Evolutionary conservation across 345 rosid species (phyloP).

Genomic region (Litchi chinensis): DNA sequence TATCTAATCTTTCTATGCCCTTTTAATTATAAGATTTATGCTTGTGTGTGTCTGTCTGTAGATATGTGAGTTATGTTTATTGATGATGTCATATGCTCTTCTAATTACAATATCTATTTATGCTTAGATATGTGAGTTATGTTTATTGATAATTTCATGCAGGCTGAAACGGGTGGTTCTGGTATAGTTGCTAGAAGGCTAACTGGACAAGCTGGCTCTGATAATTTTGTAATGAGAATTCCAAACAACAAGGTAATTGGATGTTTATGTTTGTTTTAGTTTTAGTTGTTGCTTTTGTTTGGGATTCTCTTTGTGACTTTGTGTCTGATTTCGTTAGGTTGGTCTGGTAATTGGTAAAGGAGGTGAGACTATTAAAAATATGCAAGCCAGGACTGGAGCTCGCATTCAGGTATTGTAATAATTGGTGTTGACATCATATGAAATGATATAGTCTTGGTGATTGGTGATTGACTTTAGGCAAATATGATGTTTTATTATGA

Average conservation of each 20-base stretch:
- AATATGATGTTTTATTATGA: background rate
- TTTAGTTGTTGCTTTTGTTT: slow-evolving; percentile 18
- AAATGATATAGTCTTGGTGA: background rate
- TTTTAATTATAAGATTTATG: too few species aligned
- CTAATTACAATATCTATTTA: too few species aligned
- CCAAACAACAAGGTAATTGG: slow-evolving; percentile 86
- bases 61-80: too few species aligned
- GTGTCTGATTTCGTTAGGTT: slow-evolving; percentile 57
- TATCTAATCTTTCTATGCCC: slow-evolving; percentile 7
- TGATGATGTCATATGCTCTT: too few species aligned
- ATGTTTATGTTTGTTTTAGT: slow-evolving; percentile 1
- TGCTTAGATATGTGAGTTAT: background rate
- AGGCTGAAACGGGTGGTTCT: slow-evolving; percentile 96
- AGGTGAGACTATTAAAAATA: slow-evolving; percentile 94
- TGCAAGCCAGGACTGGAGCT: slow-evolving; percentile 94
- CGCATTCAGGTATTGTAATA: slow-evolving; percentile 78
- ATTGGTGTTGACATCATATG: background rate
- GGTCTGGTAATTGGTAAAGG: slow-evolving; percentile 99
- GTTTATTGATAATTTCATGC: background rate
- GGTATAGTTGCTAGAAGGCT: slow-evolving; percentile 75
- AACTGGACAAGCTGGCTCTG: slow-evolving; percentile 78
- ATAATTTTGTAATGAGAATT: slow-evolving; percentile 69
- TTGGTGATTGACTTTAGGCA: background rate
- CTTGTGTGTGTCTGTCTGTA: too few species aligned
- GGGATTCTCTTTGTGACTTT: slow-evolving; percentile 25